A percentile compares a stretch with the other conserved stretches of the same genome.
phyloP scores from a whole-genome alignment of 352 stramenopile species.

The Phytophthora pseudosyringae region DNA sequence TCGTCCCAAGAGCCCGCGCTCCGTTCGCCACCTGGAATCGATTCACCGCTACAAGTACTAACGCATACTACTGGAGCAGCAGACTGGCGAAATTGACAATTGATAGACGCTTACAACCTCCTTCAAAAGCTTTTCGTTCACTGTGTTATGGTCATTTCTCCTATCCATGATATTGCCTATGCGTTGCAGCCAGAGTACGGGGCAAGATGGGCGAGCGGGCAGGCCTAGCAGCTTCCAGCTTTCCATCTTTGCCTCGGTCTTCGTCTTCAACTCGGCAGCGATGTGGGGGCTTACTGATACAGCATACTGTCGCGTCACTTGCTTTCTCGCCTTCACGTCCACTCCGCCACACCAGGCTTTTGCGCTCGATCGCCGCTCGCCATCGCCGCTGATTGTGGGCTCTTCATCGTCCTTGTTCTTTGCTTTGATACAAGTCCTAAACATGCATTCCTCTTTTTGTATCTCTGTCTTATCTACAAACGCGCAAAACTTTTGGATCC shows the following conservation, averaged over 20 bases:
- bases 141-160: conserved; percentile 34
- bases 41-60: conserved; percentile 63
- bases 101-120: conserved; percentile 8
- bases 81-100: background rate
- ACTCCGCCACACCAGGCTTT: conserved; percentile 26
- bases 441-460: conserved; percentile 55
- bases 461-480: conserved; percentile 73
- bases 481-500: conserved; percentile 59
- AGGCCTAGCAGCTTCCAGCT: conserved; percentile 20
- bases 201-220: conserved; percentile 17
- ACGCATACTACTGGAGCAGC: background rate
- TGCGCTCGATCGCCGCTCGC: conserved; percentile 11
- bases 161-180: conserved; percentile 22
- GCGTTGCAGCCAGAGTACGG: conserved; percentile 24
- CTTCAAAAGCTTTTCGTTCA: conserved; percentile 41
- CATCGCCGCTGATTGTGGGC: conserved; percentile 9
- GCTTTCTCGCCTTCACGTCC: conserved; percentile 31
- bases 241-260: conserved; percentile 26
- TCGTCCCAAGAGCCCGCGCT: conserved; percentile 67
- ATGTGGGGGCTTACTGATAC: conserved; percentile 70
- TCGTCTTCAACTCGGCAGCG: conserved; percentile 27
- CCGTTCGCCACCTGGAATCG: conserved; percentile 62
- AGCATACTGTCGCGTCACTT: conserved; percentile 60
- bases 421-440: conserved; percentile 65
- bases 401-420: conserved; percentile 38